Conservation (phyloP, 2,329 filamentous ascomycete species). For the Aspergillus eucalypticola region DNA sequence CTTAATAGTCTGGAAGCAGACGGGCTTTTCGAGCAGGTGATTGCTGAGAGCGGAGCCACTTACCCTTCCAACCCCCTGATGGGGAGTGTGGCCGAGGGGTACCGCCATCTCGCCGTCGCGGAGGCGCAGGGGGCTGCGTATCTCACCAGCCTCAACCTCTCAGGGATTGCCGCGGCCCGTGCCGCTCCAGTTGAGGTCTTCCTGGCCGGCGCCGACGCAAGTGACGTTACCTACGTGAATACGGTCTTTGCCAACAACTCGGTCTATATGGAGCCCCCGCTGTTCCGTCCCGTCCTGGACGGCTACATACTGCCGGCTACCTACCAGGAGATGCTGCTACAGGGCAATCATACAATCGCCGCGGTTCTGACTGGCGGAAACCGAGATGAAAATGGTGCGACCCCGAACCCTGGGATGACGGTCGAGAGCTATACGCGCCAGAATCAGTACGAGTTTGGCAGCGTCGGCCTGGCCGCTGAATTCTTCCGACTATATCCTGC, state of each 20-base stretch:
- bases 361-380: slow-evolving; percentile 34
- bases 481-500: slow-evolving; percentile 27
- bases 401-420: slow-evolving; percentile 3
- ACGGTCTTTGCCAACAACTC: slow-evolving; percentile 24
- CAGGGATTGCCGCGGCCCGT: slow-evolving; percentile 43
- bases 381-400: slow-evolving; percentile 26
- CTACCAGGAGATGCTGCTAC: slow-evolving; percentile 22
- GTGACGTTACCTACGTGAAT: slow-evolving; percentile 22
- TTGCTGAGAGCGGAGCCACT: slow-evolving; percentile 35
- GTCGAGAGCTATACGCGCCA: slow-evolving; percentile 16
- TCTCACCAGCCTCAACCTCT: slow-evolving; percentile 41
- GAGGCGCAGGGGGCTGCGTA: slow-evolving; percentile 31
- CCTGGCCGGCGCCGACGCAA: slow-evolving; percentile 23
- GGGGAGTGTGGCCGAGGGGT: slow-evolving; percentile 26
- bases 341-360: slow-evolving; percentile 22
- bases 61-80: slow-evolving; percentile 29
- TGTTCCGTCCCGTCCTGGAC: slow-evolving; percentile 30
- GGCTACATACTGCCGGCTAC: slow-evolving; percentile 28
- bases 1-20: slow-evolving; percentile 27
- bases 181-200: slow-evolving; percentile 38
- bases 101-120: slow-evolving; percentile 25
- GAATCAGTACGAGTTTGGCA: slow-evolving; percentile 22
- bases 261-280: slow-evolving; percentile 22
- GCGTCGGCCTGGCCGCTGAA: slow-evolving; percentile 9
- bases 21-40: slow-evolving; percentile 28